Percentiles rank a stretch among this genome's conserved stretches.
phyloP scores from a whole-genome alignment of 2,329 filamentous ascomycete species.

The Colletotrichum acutatum region DNA sequence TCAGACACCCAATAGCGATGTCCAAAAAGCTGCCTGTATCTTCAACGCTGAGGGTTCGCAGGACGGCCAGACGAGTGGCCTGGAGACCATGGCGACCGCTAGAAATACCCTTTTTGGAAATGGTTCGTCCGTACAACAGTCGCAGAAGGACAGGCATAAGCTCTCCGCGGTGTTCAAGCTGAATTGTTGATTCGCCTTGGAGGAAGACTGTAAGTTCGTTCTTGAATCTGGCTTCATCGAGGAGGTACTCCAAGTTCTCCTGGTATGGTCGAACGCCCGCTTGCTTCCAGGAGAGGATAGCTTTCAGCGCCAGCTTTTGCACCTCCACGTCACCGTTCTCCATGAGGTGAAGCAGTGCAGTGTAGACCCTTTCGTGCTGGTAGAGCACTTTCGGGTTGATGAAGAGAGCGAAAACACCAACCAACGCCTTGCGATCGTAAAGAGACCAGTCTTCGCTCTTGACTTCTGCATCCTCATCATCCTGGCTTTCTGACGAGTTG shows the following conservation, averaged over 20 bases:
- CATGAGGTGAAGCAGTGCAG: slow-evolving; percentile 78
- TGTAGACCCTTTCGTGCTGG: slow-evolving; percentile 79
- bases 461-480: slow-evolving; percentile 54
- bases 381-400: slow-evolving; percentile 87
- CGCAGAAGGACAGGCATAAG: slow-evolving; percentile 89
- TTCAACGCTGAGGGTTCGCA: slow-evolving; percentile 79
- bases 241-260: slow-evolving; percentile 85
- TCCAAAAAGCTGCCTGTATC: slow-evolving; percentile 86
- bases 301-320: slow-evolving; percentile 86
- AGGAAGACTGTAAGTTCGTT: slow-evolving; percentile 94
- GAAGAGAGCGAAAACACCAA: slow-evolving; percentile 86
- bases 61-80: slow-evolving; percentile 81
- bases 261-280: slow-evolving; percentile 80
- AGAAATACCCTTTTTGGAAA: slow-evolving; percentile 80
- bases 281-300: slow-evolving; percentile 90
- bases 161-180: slow-evolving; percentile 75
- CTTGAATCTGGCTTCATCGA: slow-evolving; percentile 92
- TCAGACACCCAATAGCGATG: slow-evolving; percentile 81
- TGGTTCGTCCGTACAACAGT: slow-evolving; percentile 88
- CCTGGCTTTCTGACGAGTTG: slow-evolving; percentile 47
- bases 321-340: slow-evolving; percentile 91
- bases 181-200: slow-evolving; percentile 78
- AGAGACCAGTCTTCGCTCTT: slow-evolving; percentile 70
- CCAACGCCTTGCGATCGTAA: slow-evolving; percentile 84
- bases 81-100: slow-evolving; percentile 85